These are phyloP conservation scores for Macadamia tetraphylla DNA, from an alignment of 164 flowering plant genomes.

Conservation along the genomic window DNA sequence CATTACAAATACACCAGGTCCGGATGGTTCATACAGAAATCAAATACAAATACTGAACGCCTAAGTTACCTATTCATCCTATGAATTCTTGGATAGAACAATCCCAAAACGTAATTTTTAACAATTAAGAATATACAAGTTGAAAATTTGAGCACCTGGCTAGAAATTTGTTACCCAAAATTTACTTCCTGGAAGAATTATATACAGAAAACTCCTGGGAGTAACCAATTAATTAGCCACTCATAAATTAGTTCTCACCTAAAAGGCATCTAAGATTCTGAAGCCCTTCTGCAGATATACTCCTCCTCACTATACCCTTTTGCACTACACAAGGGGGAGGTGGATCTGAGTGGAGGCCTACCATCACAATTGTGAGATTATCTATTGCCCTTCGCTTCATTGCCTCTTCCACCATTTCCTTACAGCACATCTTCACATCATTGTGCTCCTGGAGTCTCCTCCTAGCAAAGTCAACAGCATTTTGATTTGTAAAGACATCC, in stretches of 20 bases:
- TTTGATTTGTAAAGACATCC: conserved; percentile 82
- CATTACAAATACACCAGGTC: too few species aligned
- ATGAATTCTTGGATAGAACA: too few species aligned
- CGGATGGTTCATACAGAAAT: too few species aligned
- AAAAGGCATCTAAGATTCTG: conserved; percentile 47
- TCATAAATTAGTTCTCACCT: conserved; percentile 17
- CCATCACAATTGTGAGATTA: conserved; percentile 75
- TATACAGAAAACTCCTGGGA: not conserved
- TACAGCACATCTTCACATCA: conserved; percentile 66
- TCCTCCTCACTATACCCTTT: conserved; percentile 42
- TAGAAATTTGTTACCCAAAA: not conserved
- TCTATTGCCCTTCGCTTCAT: conserved; percentile 61
- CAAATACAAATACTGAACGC: too few species aligned
- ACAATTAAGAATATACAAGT: not conserved
- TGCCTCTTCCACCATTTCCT: conserved; percentile 77
- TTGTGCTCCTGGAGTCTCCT: conserved; percentile 79
- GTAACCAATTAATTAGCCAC: not conserved
- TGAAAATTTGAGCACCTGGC: not conserved
- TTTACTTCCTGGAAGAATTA: conserved; percentile 8
- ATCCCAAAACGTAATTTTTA: too few species aligned
- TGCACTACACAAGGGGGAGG: conserved; percentile 41
- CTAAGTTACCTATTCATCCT: too few species aligned
- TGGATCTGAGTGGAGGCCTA: conserved; percentile 69
- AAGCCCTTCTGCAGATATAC: conserved; percentile 85
- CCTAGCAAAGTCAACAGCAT: conserved; percentile 74